Evolutionary conservation across 345 rosid species (phyloP).

Genomic region (Stellera chamaejasme): DNA sequence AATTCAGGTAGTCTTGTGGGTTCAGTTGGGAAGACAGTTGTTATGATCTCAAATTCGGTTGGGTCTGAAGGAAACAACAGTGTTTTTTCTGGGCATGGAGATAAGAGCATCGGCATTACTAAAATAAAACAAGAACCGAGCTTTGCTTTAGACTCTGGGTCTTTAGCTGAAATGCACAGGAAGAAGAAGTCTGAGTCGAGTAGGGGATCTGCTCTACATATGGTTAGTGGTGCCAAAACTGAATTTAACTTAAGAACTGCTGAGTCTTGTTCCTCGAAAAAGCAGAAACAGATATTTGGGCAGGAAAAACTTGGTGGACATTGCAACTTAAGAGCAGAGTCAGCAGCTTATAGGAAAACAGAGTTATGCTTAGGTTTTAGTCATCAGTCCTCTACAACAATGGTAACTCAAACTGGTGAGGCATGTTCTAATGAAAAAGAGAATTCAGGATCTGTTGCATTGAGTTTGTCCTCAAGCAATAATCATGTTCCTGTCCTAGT

Average conservation of each 20-base stretch:
- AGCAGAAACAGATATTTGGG: conserved; percentile 13
- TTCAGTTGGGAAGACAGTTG: conserved; percentile 2
- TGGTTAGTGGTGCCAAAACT: conserved; percentile 15
- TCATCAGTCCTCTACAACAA: conserved; percentile 12
- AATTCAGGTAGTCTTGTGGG: too few species aligned
- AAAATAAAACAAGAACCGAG: conserved; percentile 24
- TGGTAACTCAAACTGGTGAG: conserved; percentile 17
- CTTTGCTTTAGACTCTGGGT: conserved; percentile 14
- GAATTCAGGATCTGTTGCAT: conserved; percentile 23
- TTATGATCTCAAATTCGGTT: conserved; percentile 14
- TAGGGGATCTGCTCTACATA: conserved; percentile 14
- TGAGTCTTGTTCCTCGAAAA: conserved; percentile 17
- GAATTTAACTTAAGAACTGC: conserved; percentile 22
- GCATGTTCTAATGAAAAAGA: conserved; percentile 18
- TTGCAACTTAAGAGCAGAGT: conserved; percentile 15
- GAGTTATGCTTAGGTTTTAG: conserved; percentile 26
- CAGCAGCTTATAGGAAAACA: conserved; percentile 20
- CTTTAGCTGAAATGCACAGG: conserved; percentile 18
- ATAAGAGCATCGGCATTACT: conserved; percentile 10
- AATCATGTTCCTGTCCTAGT: conserved; percentile 21
- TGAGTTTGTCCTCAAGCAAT: conserved; percentile 46
- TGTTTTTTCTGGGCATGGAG: conserved; percentile 10
- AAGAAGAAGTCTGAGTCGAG: conserved; percentile 17
- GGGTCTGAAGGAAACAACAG: conserved; percentile 20
- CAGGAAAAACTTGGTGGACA: conserved; percentile 18